A percentile compares a stretch with the other conserved stretches of the same genome.
These are phyloP conservation scores for Leccinum pallidistipes DNA, from an alignment of 1,284 basidiomycete species.

Conservation along the genomic window DNA sequence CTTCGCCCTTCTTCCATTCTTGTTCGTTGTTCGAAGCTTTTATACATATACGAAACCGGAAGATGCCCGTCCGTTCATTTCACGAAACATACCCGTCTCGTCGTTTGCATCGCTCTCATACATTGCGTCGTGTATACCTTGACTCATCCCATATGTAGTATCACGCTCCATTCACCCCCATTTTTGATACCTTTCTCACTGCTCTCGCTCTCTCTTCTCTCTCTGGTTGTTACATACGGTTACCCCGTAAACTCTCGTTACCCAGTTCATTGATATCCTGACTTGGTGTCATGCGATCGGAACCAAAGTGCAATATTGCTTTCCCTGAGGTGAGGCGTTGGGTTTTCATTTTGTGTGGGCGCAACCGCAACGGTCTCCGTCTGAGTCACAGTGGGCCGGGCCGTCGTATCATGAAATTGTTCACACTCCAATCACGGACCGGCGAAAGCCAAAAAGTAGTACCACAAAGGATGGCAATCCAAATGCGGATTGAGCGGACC, in stretches of 20 bases:
- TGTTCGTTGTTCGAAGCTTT: slow-evolving; percentile 34
- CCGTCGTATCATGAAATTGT: slow-evolving; percentile 12
- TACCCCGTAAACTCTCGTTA: slow-evolving; percentile 39
- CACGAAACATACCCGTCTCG: slow-evolving; percentile 37
- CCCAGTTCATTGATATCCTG: slow-evolving; percentile 37
- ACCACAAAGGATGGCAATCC: neutral
- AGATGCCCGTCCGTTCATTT: slow-evolving; percentile 36
- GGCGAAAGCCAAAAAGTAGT: neutral
- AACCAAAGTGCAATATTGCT: slow-evolving; percentile 9
- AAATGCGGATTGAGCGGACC: neutral
- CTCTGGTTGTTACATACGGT: slow-evolving; percentile 36
- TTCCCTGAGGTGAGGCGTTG: slow-evolving; percentile 21
- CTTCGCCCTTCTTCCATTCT: slow-evolving; percentile 20
- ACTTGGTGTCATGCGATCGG: slow-evolving; percentile 19
- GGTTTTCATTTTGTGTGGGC: slow-evolving; percentile 29
- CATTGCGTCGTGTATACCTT: slow-evolving; percentile 38
- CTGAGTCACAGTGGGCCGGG: slow-evolving; percentile 8
- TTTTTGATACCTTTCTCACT: slow-evolving; percentile 37
- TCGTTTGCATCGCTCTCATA: slow-evolving; percentile 39
- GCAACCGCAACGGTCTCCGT: slow-evolving; percentile 17
- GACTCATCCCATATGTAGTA: slow-evolving; percentile 39
- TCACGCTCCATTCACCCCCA: slow-evolving; percentile 35
- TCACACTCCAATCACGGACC: slow-evolving; percentile 23
- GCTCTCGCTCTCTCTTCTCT: slow-evolving; percentile 5
- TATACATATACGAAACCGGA: slow-evolving; percentile 36